These are phyloP conservation scores for Pezicula carpinea DNA, from an alignment of 2,329 filamentous ascomycete species.

Conservation along the genomic window DNA sequence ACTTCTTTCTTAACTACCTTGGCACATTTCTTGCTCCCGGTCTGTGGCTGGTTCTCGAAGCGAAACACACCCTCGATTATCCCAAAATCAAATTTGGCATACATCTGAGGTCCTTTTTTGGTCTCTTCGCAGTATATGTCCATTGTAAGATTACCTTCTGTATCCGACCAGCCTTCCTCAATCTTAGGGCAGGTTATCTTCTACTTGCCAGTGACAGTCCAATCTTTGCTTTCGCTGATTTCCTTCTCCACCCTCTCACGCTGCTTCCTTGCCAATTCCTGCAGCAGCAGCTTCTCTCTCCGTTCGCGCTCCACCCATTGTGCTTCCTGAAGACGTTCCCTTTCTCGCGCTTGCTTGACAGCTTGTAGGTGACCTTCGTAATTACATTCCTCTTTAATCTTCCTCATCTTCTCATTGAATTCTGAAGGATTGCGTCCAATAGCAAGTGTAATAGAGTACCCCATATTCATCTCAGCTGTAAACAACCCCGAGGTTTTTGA, in stretches of 20 bases:
- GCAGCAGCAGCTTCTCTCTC: not conserved
- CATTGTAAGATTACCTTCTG: not conserved
- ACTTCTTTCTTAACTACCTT: constrained; percentile 1
- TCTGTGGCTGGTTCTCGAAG: constrained; percentile 7
- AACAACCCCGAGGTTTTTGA: constrained; percentile 4
- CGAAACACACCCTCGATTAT: constrained; percentile 8
- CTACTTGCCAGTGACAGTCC: constrained; percentile 12
- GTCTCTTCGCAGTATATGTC: constrained; percentile 3
- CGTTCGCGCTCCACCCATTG: not conserved
- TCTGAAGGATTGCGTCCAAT: constrained; percentile 4
- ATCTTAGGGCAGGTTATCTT: constrained; percentile 8
- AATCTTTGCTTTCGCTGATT: constrained; percentile 12
- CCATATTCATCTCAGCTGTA: not conserved
- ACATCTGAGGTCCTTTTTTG: constrained; percentile 7
- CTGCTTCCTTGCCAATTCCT: constrained; percentile 18
- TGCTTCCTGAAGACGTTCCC: not conserved
- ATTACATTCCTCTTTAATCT: not conserved
- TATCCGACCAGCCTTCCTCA: not conserved
- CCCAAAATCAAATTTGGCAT: constrained; percentile 11
- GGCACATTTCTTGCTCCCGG: not conserved
- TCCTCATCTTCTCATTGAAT: constrained; percentile 2
- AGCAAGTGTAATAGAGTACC: not conserved
- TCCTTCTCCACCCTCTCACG: constrained; percentile 10
- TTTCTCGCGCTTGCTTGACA: too few relatives aligned
- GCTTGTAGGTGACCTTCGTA: too few relatives aligned